phyloP scores from a whole-genome alignment of 495 filamentous ascomycete species.

The Penicillium coprophilum region DNA sequence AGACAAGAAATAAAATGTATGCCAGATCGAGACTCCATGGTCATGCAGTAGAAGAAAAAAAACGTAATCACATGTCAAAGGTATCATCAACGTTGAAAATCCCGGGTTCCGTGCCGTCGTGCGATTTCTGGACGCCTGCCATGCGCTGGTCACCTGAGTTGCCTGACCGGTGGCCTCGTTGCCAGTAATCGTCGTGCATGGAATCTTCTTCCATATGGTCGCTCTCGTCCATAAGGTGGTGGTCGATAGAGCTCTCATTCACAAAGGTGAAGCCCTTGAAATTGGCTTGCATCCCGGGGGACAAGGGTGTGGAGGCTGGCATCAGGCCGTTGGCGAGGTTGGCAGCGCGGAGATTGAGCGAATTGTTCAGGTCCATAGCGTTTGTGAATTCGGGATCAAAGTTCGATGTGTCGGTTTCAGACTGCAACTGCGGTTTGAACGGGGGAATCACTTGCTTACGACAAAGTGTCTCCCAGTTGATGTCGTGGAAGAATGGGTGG shows the following conservation, averaged over 20 bases:
- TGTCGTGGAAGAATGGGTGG: conserved; percentile 91
- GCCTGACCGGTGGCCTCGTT: conserved; percentile 37
- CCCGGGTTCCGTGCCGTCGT: conserved; percentile 60
- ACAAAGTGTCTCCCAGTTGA: conserved; percentile 83
- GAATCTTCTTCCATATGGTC: conserved; percentile 76
- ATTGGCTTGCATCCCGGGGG: conserved; percentile 93
- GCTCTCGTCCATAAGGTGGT: conserved; percentile 68
- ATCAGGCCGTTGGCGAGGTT: conserved; percentile 73
- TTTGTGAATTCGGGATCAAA: conserved; percentile 99
- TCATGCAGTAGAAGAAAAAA: conserved; percentile 37
- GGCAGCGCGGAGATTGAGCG: conserved; percentile 83
- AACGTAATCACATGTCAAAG: conserved; percentile 63
- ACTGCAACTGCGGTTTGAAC: conserved; percentile 96
- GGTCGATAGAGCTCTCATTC: conserved; percentile 93
- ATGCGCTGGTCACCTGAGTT: conserved; percentile 58
- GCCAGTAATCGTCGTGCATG: conserved; percentile 52
- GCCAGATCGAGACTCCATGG: conserved; percentile 46
- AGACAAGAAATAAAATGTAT: conserved; percentile 27
- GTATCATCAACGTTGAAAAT: conserved; percentile 70
- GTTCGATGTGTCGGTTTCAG: conserved; percentile 92
- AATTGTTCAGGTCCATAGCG: conserved; percentile 66
- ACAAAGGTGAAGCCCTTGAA: conserved; percentile 99
- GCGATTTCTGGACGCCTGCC: conserved; percentile 69
- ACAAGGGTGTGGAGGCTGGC: conserved; percentile 83
- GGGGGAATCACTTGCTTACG: conserved; percentile 94